phyloP scores from a whole-genome alignment of 2,329 filamentous ascomycete species.

The Xylaria sp. region DNA sequence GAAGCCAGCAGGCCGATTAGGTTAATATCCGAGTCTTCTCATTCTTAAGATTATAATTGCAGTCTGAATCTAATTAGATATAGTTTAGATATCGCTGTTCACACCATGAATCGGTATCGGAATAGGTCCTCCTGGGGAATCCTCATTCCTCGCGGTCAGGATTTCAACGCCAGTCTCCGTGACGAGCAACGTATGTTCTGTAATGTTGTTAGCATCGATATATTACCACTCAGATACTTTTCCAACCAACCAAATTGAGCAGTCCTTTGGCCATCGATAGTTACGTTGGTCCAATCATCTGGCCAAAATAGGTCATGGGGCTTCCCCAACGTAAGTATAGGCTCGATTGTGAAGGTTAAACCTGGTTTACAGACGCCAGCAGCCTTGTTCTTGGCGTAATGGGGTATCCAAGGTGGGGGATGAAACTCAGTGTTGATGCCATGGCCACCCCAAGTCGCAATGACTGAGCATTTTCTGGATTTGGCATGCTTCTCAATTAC shows the following conservation, averaged over 20 bases:
- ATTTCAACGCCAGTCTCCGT: slow-evolving; percentile 87
- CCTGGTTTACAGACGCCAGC: slow-evolving; percentile 92
- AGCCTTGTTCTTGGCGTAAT: slow-evolving; percentile 98
- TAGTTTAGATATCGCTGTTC: neutral
- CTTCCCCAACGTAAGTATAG: slow-evolving; percentile 95
- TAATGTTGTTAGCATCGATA: slow-evolving; percentile 8
- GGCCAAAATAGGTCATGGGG: slow-evolving; percentile 96
- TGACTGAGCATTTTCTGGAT: slow-evolving; percentile 82
- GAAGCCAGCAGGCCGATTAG: too few relatives aligned
- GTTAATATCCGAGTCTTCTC: neutral
- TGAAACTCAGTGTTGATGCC: slow-evolving; percentile 96
- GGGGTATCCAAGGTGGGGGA: slow-evolving; percentile 90
- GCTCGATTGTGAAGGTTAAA: slow-evolving; percentile 99
- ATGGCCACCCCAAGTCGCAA: slow-evolving; percentile 95
- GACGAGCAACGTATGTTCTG: slow-evolving; percentile 84
- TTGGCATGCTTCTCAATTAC: slow-evolving; percentile 96
- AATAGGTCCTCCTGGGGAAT: slow-evolving; percentile 81
- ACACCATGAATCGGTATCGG: slow-evolving; percentile 58
- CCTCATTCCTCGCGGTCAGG: slow-evolving; percentile 75
- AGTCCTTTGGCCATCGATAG: slow-evolving; percentile 85
- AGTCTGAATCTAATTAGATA: neutral
- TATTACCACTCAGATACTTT: neutral
- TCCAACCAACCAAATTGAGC: slow-evolving; percentile 83
- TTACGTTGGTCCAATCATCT: slow-evolving; percentile 97
- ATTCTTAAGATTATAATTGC: neutral